Evolutionary conservation across 176 grass and related monocot species (phyloP), one percentile per base, ranked within the genome.

Genomic region (Oryza glumipatula): DNA sequence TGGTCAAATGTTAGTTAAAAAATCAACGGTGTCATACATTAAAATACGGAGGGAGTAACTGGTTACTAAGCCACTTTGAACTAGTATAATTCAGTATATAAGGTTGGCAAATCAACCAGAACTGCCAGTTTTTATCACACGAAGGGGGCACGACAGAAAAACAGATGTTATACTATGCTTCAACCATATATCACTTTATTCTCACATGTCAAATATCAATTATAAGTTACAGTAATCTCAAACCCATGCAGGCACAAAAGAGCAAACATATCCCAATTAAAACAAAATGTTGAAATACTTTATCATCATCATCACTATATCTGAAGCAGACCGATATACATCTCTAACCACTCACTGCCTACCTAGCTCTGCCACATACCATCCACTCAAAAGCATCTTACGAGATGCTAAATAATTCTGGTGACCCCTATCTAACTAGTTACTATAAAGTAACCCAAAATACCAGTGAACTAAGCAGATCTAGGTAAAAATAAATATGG

Each of bases 261-360:
- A 67, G 7, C 17, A 48, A 74, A 83, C 2, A 30, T 32, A 19
- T 30, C 2, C 17, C 7, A 73, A 33, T 12, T 9, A 44, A 21
- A 83, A 5, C 70, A 73, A 65, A 11, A 63, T 72, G 35, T 2
- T 54, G 11, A 67, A 68, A 48, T 4, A 75, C 46, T 64, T 88
- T 70, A 65, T 88, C 66, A 52, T 47, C 86, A 72, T 77, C 66
- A 83, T 83, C 86, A 15, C 22, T 65, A 76, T 72, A 82, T 83
- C 66, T 47, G 72, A 63, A 82, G 66, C 74, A 78, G 12, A 71
- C n/a, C 2, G 10, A 78, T 72, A 66, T 77, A 78, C 80, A 88
- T 24, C 14, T 14, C 44, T 47, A 47, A 82, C 33, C 48, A 76
- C 14, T 33, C 65, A 72, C n/a, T 41, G 10, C 38, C 17, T 77